Evolutionary conservation across 345 rosid genomes (phyloP).

Genomic region (Gossypium sturtianum): DNA sequence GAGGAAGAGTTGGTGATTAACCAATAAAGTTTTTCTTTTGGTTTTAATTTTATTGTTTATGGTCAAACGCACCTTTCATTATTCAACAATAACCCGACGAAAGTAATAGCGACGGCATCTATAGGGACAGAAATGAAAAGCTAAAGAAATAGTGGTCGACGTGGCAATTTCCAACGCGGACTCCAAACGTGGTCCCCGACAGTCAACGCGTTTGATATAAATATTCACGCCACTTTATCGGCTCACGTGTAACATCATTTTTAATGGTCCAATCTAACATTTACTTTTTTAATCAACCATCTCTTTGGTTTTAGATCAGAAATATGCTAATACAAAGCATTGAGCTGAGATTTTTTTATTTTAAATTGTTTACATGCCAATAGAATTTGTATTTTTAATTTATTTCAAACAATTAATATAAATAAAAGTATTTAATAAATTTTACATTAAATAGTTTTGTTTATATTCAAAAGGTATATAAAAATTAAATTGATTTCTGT

Average conservation of each 20-base stretch:
- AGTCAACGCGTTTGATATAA: background rate
- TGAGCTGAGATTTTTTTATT: background rate
- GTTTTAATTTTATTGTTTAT: too few relatives aligned
- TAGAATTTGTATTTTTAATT: too few relatives aligned
- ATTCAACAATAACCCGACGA: background rate
- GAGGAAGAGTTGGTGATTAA: too few relatives aligned
- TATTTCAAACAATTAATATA: too few relatives aligned
- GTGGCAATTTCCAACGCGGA: slow-evolving; percentile 3
- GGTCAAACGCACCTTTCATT: background rate
- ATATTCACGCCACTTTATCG: background rate
- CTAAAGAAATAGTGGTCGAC: background rate
- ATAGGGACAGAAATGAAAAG: slow-evolving; percentile 1
- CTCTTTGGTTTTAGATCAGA: background rate
- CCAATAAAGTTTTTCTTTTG: background rate
- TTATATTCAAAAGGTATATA: too few relatives aligned
- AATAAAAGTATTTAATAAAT: too few relatives aligned
- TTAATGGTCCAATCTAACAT: background rate
- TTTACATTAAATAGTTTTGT: too few relatives aligned
- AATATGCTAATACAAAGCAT: background rate
- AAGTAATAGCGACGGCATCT: background rate
- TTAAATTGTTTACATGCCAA: background rate
- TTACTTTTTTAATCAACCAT: background rate
- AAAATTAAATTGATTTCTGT: too few relatives aligned
- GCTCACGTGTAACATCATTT: background rate
- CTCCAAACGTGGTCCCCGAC: background rate